These are phyloP conservation scores for Globisporangium radiosum DNA, from an alignment of 352 stramenopile species.

Conservation along the genomic window DNA sequence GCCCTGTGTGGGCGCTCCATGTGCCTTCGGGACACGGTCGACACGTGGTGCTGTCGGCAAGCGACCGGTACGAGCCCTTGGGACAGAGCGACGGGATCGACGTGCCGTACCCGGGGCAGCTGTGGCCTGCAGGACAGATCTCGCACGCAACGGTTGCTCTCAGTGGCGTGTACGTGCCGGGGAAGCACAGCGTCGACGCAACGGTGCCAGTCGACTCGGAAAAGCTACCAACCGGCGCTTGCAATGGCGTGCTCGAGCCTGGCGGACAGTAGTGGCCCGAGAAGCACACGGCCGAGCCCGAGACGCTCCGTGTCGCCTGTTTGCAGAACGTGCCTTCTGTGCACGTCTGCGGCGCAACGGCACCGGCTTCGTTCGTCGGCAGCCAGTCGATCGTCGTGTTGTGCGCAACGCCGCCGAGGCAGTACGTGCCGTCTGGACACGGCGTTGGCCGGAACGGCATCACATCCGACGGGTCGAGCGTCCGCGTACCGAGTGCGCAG, in stretches of 20 bases:
- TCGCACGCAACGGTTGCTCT: constrained; percentile 84
- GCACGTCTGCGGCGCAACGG: constrained; percentile 88
- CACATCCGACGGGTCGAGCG: constrained; percentile 81
- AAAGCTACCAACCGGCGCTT: constrained; percentile 92
- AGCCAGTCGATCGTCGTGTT: constrained; percentile 90
- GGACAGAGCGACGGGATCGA: constrained; percentile 95
- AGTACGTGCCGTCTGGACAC: constrained; percentile 92
- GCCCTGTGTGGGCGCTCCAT: constrained; percentile 87
- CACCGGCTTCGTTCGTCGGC: constrained; percentile 72
- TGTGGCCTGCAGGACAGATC: constrained; percentile 92
- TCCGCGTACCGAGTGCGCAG: constrained; percentile 90
- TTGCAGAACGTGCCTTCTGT: constrained; percentile 94
- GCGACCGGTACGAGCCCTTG: constrained; percentile 90
- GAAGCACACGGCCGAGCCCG: constrained; percentile 87
- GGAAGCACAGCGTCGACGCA: constrained; percentile 93
- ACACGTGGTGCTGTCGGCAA: constrained; percentile 94
- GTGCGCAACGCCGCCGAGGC: constrained; percentile 92
- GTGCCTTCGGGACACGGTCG: constrained; percentile 92
- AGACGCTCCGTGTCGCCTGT: constrained; percentile 63
- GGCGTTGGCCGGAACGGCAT: constrained; percentile 71
- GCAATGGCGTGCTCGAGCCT: constrained; percentile 76
- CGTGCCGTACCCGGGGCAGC: constrained; percentile 92
- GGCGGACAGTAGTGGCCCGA: constrained; percentile 95
- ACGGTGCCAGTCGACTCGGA: constrained; percentile 82
- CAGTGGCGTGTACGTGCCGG: constrained; percentile 94